These are phyloP conservation scores for Fusarium sp. DNA, from an alignment of 2,329 filamentous ascomycete genomes.

Conservation along the genomic window DNA sequence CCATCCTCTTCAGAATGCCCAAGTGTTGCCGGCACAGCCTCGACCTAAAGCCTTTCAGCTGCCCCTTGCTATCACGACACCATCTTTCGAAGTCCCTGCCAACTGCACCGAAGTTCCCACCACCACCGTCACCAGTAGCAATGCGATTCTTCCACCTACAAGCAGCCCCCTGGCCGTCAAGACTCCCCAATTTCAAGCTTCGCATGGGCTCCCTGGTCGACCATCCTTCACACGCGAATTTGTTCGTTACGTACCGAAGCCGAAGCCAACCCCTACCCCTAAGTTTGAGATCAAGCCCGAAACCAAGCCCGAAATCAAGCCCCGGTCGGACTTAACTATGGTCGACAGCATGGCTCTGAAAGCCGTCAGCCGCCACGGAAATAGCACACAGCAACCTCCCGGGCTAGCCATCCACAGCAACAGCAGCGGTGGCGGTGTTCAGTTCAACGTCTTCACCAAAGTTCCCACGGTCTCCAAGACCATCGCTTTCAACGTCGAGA, in stretches of 20 bases:
- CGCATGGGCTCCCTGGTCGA: neutral
- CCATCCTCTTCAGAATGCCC: neutral
- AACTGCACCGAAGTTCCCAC: neutral
- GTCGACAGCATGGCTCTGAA: slow-evolving; percentile 23
- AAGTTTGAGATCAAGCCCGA: neutral
- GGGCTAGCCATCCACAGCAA: slow-evolving; percentile 15
- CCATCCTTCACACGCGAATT: neutral
- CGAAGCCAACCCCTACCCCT: no score
- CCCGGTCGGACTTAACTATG: neutral
- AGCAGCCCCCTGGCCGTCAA: neutral
- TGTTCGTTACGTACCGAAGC: no score
- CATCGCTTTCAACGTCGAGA: slow-evolving; percentile 16
- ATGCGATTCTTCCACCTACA: neutral
- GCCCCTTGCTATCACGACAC: neutral
- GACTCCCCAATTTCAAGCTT: neutral
- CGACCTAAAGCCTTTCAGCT: neutral
- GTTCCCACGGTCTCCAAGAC: slow-evolving; percentile 3
- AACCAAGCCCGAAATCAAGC: neutral
- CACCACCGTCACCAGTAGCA: neutral
- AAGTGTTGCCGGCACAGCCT: neutral
- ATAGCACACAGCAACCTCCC: neutral
- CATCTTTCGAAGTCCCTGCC: neutral
- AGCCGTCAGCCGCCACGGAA: neutral
- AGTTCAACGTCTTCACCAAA: slow-evolving; percentile 24
- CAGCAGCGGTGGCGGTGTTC: slow-evolving; percentile 13